Evolutionary conservation across 2,329 filamentous ascomycete species (phyloP).

Genomic region (Talaromyces verruculosus): DNA sequence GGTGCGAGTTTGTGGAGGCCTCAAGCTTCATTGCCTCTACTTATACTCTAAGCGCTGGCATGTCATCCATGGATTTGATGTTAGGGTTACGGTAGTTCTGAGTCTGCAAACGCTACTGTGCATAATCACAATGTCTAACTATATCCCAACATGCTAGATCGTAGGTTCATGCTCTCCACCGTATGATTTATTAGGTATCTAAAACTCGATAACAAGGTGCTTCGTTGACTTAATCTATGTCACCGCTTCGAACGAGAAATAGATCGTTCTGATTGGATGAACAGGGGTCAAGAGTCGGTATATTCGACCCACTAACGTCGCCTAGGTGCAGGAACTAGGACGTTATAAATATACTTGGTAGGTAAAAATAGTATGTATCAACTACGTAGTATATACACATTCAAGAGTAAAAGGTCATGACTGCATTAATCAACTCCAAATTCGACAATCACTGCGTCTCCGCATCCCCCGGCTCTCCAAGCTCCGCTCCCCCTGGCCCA

Average conservation of each 20-base stretch:
- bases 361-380: background rate
- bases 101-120: background rate
- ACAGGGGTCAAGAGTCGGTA: constrained; percentile 7
- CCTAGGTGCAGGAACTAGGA: background rate
- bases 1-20: background rate
- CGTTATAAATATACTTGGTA: background rate
- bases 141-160: background rate
- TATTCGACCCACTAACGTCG: background rate
- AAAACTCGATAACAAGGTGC: background rate
- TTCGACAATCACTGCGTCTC: constrained; percentile 12
- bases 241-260: background rate
- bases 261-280: background rate
- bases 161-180: background rate
- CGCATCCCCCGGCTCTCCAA: constrained; percentile 21
- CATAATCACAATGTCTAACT: background rate
- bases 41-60: background rate
- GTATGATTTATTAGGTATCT: background rate
- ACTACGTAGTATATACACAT: constrained; percentile 1
- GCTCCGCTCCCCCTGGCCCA: constrained; percentile 7
- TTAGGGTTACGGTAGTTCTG: background rate
- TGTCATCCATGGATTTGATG: background rate
- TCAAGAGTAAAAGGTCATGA: background rate
- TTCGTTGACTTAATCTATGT: background rate
- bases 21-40: background rate
- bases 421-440: background rate